A percentile compares a stretch with the other conserved stretches of the same genome.
Evolutionary conservation across 2,329 filamentous ascomycete species (phyloP).

Genomic region (Pestalotiopsis sp.): DNA sequence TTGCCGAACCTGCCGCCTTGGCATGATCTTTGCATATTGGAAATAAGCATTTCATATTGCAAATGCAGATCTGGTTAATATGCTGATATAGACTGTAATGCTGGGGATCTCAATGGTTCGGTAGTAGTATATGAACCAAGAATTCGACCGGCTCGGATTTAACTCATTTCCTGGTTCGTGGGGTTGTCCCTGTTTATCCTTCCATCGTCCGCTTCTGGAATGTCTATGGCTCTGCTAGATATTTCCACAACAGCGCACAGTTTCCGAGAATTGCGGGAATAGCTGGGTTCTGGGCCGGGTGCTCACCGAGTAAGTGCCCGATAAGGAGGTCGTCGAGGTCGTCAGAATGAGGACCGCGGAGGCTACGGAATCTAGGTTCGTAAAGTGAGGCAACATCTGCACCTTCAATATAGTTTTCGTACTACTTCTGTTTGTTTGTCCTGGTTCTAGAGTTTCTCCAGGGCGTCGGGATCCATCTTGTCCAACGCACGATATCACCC

Average conservation of each 20-base stretch:
- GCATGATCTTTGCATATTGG: not conserved
- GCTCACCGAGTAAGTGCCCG: not conserved
- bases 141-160: not conserved
- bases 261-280: not conserved
- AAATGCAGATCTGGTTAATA: not conserved
- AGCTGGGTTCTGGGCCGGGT: not conserved
- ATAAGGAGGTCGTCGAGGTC: not conserved
- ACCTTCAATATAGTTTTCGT: not conserved
- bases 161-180: not conserved
- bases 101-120: not conserved
- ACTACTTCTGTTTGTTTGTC: not conserved
- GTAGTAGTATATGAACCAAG: not conserved
- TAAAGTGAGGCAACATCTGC: not conserved
- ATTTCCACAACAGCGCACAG: not conserved
- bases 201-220: not conserved
- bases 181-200: not conserved
- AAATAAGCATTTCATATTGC: not conserved
- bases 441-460: not conserved
- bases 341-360: not conserved
- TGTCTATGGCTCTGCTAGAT: not conserved
- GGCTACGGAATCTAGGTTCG: not conserved
- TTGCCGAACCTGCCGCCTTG: constrained; percentile 2
- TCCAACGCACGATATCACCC: too few relatives aligned
- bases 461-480: not conserved
- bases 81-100: not conserved